phyloP scores from a whole-genome alignment of 208 protist genomes.

The Sergeia podlipaevii region DNA sequence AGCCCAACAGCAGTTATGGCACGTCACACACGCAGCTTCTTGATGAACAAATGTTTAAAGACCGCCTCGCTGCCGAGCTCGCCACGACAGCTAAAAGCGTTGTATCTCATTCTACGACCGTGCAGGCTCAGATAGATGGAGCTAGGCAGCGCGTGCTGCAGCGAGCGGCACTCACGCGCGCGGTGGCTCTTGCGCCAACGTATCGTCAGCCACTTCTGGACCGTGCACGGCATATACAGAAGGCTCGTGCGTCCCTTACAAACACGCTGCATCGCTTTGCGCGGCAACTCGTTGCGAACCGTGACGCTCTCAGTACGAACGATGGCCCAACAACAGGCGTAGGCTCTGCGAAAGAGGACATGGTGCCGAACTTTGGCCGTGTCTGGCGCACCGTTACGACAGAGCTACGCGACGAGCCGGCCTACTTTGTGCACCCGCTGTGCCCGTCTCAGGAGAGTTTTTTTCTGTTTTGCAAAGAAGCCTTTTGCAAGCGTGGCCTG shows the following conservation, averaged over 20 bases:
- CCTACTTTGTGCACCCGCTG: constrained; percentile 22
- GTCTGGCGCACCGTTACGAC: constrained; percentile 13
- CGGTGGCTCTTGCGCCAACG: too few species aligned
- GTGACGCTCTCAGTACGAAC: neutral
- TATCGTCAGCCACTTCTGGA: too few species aligned
- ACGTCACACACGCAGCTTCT: too few species aligned
- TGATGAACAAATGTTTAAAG: too few species aligned
- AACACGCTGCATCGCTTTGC: constrained; percentile 27
- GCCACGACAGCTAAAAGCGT: too few species aligned
- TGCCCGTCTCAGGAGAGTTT: constrained; percentile 16
- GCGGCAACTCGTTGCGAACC: constrained; percentile 5
- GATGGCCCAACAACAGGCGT: neutral
- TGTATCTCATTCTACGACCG: constrained; percentile 2
- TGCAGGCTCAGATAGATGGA: constrained; percentile 20
- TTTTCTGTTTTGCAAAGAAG: constrained; percentile 14
- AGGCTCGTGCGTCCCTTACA: constrained; percentile 22
- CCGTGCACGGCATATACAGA: constrained; percentile 24
- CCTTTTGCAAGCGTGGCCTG: constrained; percentile 17
- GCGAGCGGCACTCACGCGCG: constrained; percentile 8
- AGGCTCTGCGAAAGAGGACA: neutral
- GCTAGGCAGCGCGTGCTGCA: constrained; percentile 23
- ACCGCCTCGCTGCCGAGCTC: too few species aligned
- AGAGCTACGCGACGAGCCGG: constrained; percentile 17
- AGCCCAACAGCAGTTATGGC: too few species aligned
- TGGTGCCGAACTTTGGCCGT: constrained; percentile 4